Evolutionary conservation across 306 rosid species (phyloP).

Genomic region (Sicyos baderoa): DNA sequence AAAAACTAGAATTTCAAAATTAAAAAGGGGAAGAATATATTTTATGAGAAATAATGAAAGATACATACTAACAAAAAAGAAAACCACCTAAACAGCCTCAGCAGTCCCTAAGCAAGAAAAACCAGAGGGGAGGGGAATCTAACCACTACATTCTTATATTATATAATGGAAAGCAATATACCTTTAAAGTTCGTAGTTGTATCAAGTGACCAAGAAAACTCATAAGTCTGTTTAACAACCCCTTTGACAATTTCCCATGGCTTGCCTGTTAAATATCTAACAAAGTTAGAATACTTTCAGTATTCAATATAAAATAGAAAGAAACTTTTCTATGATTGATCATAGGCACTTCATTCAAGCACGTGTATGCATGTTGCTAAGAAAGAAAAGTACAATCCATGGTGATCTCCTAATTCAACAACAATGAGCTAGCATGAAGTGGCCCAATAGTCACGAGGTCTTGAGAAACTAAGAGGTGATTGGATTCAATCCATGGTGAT

Average conservation of each 20-base stretch:
- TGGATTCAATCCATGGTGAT: no score
- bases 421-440: no score
- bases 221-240: conserved; percentile 83
- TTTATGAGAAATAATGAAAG: no score
- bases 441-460: no score
- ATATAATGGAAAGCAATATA: conserved; percentile 17
- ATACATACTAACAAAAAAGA: no score
- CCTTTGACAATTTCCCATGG: conserved; percentile 87
- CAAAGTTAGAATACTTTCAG: background rate
- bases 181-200: conserved; percentile 95
- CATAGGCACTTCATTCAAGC: conserved; percentile 1
- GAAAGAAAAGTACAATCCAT: background rate
- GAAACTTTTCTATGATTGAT: background rate
- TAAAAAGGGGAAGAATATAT: no score
- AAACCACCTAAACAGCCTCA: no score
- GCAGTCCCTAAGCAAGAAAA: no score
- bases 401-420: no score
- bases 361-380: background rate
- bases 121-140: background rate
- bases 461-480: no score
- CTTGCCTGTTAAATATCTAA: conserved; percentile 66
- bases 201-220: conserved; percentile 88
- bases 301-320: background rate
- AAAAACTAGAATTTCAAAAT: no score
- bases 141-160: background rate